Evolutionary conservation across 1,284 basidiomycete species (phyloP).

Genomic region (Leucoagaricus sp.): DNA sequence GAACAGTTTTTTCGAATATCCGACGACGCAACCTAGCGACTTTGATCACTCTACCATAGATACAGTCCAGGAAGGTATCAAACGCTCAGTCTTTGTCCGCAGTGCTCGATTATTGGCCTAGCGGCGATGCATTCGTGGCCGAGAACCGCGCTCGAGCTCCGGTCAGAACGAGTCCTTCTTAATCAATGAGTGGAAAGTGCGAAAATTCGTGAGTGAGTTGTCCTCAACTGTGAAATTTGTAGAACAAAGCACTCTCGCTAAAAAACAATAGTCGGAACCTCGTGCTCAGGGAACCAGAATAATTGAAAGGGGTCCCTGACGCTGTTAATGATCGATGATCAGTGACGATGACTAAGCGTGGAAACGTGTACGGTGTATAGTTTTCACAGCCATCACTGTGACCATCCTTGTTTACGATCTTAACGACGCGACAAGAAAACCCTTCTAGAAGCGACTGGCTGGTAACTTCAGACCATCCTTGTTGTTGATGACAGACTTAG

Average conservation of each 20-base stretch:
- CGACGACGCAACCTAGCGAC: too few species aligned
- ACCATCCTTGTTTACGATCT: not conserved
- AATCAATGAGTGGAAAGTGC: not conserved
- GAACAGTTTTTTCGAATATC: too few species aligned
- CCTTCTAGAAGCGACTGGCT: not conserved
- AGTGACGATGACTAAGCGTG: not conserved
- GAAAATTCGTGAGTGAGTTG: not conserved
- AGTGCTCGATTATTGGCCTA: not conserved
- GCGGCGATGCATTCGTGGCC: not conserved
- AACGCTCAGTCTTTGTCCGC: not conserved
- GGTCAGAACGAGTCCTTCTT: not conserved
- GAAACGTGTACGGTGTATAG: not conserved
- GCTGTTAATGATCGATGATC: too few species aligned
- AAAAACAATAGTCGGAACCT: not conserved
- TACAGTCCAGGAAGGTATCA: too few species aligned
- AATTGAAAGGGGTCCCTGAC: too few species aligned
- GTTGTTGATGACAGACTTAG: not conserved
- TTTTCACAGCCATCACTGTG: not conserved
- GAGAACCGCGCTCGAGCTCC: not conserved
- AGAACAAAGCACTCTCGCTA: too few species aligned
- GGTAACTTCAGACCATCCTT: not conserved
- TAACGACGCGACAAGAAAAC: not conserved
- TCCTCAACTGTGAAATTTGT: too few species aligned
- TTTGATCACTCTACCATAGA: too few species aligned
- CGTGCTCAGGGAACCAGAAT: not conserved